These are phyloP conservation scores for Gomphus bonarii DNA, from an alignment of 1,284 basidiomycete genomes.

Conservation along the genomic window DNA sequence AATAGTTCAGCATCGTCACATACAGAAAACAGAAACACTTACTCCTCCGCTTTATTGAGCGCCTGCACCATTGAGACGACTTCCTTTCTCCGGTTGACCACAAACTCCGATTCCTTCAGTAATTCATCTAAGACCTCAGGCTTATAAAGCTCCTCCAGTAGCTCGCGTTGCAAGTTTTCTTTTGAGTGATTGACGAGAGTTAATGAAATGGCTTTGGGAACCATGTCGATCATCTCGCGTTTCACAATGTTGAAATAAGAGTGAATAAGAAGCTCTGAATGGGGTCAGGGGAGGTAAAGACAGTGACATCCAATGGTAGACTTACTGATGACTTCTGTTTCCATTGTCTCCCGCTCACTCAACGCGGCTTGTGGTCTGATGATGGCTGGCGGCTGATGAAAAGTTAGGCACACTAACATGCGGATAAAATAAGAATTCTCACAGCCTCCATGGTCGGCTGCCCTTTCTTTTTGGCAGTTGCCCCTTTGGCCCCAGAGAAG, in stretches of 20 bases:
- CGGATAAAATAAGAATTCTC: conserved; percentile 15
- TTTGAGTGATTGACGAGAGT: conserved; percentile 90
- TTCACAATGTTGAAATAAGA: conserved; percentile 98
- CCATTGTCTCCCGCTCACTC: conserved; percentile 93
- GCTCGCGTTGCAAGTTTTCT: conserved; percentile 84
- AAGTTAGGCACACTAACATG: conserved; percentile 1
- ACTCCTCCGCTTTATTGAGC: conserved; percentile 89
- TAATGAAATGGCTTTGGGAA: conserved; percentile 93
- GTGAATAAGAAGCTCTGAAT: conserved; percentile 75
- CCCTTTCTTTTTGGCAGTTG: conserved; percentile 64
- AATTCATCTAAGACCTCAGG: conserved; percentile 87
- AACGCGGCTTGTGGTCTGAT: conserved; percentile 91
- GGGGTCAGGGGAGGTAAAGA: conserved; percentile 5
- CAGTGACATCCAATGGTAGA: conserved; percentile 21
- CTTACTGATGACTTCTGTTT: conserved; percentile 98
- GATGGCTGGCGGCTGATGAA: conserved; percentile 62
- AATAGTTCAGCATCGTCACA: not conserved
- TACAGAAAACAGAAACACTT: conserved; percentile 24
- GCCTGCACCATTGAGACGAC: conserved; percentile 82
- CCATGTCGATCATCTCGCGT: conserved; percentile 99
- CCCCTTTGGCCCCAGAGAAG: conserved; percentile 48
- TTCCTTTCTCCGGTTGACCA: conserved; percentile 81
- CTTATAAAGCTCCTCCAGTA: conserved; percentile 84
- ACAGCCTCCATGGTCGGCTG: conserved; percentile 75
- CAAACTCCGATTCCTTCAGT: conserved; percentile 84